These are phyloP conservation scores for Aspergillus biplanus DNA, from an alignment of 495 filamentous ascomycete species.

Conservation along the genomic window DNA sequence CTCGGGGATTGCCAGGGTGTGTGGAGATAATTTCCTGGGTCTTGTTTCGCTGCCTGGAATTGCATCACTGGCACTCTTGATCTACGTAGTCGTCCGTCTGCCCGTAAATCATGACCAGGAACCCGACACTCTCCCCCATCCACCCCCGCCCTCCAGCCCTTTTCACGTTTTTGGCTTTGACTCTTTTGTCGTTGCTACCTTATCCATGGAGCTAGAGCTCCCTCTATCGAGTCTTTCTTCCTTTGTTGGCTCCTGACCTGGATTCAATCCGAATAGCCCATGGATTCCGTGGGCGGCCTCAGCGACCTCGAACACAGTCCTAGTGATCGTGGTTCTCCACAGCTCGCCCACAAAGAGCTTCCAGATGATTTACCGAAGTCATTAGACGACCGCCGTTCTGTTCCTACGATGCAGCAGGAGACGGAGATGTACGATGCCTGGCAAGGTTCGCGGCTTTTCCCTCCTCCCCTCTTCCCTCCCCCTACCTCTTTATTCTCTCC, in stretches of 20 bases:
- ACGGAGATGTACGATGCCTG: slow-evolving; percentile 99
- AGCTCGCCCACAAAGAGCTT: slow-evolving; percentile 46
- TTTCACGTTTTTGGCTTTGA: slow-evolving; percentile 1
- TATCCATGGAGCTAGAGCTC: slow-evolving; percentile 28
- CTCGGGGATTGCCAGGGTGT: slow-evolving; percentile 1
- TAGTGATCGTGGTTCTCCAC: slow-evolving; percentile 18
- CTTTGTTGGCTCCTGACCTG: slow-evolving; percentile 23
- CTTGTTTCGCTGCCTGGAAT: slow-evolving; percentile 11
- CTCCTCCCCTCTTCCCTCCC: slow-evolving; percentile 7
- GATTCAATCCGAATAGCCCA: slow-evolving; percentile 21
- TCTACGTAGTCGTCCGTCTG: slow-evolving; percentile 26
- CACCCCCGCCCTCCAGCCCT: slow-evolving; percentile 12
- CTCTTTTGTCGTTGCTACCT: slow-evolving; percentile 4
- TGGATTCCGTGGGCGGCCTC: slow-evolving; percentile 44
- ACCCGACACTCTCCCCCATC: slow-evolving; percentile 13
- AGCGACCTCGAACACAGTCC: slow-evolving; percentile 35
- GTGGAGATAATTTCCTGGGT: slow-evolving; percentile 1
- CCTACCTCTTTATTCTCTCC: slow-evolving; percentile 1
- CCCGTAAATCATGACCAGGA: slow-evolving; percentile 20
- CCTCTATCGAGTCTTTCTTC: slow-evolving; percentile 17
- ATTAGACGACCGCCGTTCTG: slow-evolving; percentile 80
- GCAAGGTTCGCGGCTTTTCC: slow-evolving; percentile 69
- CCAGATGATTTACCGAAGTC: slow-evolving; percentile 89
- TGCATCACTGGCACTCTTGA: slow-evolving; percentile 33
- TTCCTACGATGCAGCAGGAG: slow-evolving; percentile 63